Evolutionary conservation across 2,329 filamentous ascomycete species (phyloP).

Genomic region (Hypoxylon sp.): DNA sequence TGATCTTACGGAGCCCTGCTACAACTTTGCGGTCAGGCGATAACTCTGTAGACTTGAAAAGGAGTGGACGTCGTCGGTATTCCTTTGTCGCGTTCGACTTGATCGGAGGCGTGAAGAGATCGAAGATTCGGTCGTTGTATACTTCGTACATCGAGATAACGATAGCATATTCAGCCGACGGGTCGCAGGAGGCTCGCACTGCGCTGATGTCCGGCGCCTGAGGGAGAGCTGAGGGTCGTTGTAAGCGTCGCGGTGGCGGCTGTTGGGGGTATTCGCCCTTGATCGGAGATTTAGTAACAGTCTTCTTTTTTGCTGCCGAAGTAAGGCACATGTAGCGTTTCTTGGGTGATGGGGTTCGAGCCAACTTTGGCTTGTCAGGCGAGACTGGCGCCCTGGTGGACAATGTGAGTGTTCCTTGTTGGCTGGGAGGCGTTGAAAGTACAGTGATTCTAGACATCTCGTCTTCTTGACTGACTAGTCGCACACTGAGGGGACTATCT

Average conservation of each 20-base stretch:
- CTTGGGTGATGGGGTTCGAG: conserved; percentile 41
- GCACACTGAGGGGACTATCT: conserved; percentile 54
- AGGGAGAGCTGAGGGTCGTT: conserved; percentile 75
- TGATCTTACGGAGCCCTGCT: conserved; percentile 86
- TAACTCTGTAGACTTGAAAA: conserved; percentile 91
- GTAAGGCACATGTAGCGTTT: conserved; percentile 57
- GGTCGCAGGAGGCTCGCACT: conserved; percentile 71
- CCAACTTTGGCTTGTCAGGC: conserved; percentile 44
- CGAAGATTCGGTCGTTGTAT: conserved; percentile 97
- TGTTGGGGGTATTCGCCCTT: conserved; percentile 62
- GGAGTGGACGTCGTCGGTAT: conserved; percentile 75
- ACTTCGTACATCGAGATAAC: conserved; percentile 98
- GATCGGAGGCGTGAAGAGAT: conserved; percentile 75
- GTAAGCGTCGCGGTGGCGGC: conserved; percentile 67
- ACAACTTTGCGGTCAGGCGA: conserved; percentile 95
- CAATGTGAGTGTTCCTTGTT: conserved; percentile 16
- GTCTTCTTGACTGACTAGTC: conserved; percentile 51
- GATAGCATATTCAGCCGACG: conserved; percentile 81
- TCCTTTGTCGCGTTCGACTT: conserved; percentile 72
- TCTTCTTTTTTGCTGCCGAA: conserved; percentile 55
- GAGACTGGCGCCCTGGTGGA: conserved; percentile 31
- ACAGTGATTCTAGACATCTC: conserved; percentile 38
- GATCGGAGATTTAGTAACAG: conserved; percentile 54
- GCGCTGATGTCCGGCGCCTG: conserved; percentile 77
- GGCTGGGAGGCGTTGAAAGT: conserved; percentile 42